Base-by-base conservation (phyloP, 768 basidiomycete species). In the Naganishia friedmannii region DNA sequence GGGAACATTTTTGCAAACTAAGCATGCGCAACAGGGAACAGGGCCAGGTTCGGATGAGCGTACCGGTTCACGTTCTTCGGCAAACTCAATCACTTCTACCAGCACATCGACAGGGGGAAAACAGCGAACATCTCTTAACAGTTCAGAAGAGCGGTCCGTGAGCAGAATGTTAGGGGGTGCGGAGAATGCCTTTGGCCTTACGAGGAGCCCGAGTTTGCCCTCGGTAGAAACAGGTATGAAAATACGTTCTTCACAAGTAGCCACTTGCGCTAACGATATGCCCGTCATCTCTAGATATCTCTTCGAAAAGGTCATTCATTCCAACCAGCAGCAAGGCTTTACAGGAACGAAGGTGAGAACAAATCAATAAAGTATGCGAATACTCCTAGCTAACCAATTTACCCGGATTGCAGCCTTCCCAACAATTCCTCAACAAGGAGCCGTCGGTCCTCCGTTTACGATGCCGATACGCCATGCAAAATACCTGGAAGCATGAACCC, bases 281-380 rank as follows among this genome's bases (percentile, higher is more conserved):
- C 13, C 45, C 48, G 23, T 51, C 23, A 23, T 23, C 26, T 29
- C 10, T 29, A 63, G 60, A 63, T 29, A 23, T 17, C n/a, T 46
- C 60, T n/a, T 63, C 60, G 26, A 31, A 45, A 34, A 51, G 53
- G 28, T 66, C 65, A 3, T 48, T 66, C 5, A 66, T 66, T 34
- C 54, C 48, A 5, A 60, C 57, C 5, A 23, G 21, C 48, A 51
- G 68, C 17, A 45, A 28, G 10, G 54, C 68, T 58, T 29, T 69
- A 2, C 57, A 65, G 19, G 69, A 70, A 42, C 58, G 63, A 34
- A 54, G 39, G 69, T 70, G 31, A 70, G 69, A 8, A 42, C 42
- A 10, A 2, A 42, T 42, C 15, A 17, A 42, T 42, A 15, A 42
- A 17, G 42, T 42, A 2, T 42, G 42, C 42, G n/a, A 8, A 17